These are phyloP conservation scores for Laetiporus sulphureus DNA, from an alignment of 1,284 basidiomycete species.

Conservation along the genomic window DNA sequence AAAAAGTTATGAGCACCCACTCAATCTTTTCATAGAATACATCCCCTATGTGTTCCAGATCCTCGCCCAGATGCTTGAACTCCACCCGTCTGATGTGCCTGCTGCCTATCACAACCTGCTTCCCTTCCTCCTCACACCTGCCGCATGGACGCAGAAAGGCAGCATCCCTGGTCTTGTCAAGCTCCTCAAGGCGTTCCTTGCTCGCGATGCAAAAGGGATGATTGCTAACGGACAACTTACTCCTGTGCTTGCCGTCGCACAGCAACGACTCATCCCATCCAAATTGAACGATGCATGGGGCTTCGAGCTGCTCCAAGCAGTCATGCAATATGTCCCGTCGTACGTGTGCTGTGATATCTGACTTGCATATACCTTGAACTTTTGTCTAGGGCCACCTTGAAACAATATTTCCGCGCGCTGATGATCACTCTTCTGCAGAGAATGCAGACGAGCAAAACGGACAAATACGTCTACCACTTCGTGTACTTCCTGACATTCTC, in stretches of 20 bases:
- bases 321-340: conserved; percentile 71
- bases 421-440: conserved; percentile 81
- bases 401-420: conserved; percentile 72
- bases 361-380: background rate
- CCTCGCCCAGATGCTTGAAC: conserved; percentile 91
- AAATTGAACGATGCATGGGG: conserved; percentile 90
- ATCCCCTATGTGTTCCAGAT: conserved; percentile 98
- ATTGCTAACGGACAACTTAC: conserved; percentile 71
- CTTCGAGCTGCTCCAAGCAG: conserved; percentile 82
- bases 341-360: conserved; percentile 34
- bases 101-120: conserved; percentile 76
- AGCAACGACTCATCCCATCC: conserved; percentile 83
- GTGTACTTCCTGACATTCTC: conserved; percentile 74
- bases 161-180: conserved; percentile 92
- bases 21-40: conserved; percentile 60
- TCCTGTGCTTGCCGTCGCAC: conserved; percentile 84
- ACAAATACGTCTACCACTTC: conserved; percentile 83
- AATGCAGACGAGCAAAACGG: conserved; percentile 86
- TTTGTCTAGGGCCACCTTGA: conserved; percentile 57
- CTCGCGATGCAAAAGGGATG: conserved; percentile 66
- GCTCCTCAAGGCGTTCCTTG: conserved; percentile 81
- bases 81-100: conserved; percentile 68
- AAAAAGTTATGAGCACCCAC: background rate
- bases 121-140: conserved; percentile 80
- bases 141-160: conserved; percentile 93